Evolutionary conservation across 805 yeast species (phyloP).

Genomic region (Cyberlindnera suaveolens): DNA sequence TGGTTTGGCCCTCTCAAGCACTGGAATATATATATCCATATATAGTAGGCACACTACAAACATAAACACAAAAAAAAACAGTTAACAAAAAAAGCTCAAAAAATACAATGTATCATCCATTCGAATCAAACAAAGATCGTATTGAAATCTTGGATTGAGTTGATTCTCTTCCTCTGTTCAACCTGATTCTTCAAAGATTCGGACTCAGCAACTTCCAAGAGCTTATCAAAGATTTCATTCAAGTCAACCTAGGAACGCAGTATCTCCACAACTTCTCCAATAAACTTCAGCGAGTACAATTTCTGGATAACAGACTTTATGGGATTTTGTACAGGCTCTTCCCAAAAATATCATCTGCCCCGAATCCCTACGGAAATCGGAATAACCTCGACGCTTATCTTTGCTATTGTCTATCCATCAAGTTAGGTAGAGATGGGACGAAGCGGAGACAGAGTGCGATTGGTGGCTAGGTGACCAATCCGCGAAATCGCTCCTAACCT

Average conservation of each 20-base stretch:
- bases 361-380: no score
- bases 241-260: slow-evolving; percentile 3
- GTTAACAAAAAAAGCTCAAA: no score
- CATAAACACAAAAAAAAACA: no score
- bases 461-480: no score
- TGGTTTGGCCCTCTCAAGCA: no score
- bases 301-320: slow-evolving; percentile 18
- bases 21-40: no score
- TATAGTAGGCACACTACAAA: no score
- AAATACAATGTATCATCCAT: no score
- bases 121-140: slow-evolving; percentile 2
- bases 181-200: slow-evolving; percentile 12
- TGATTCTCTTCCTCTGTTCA: slow-evolving; percentile 11
- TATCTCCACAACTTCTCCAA: slow-evolving; percentile 12
- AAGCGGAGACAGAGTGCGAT: slow-evolving; percentile 14
- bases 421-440: slow-evolving; percentile 23
- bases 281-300: slow-evolving; percentile 13
- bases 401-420: no score
- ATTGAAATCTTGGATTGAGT: slow-evolving; percentile 17
- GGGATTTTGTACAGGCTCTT: slow-evolving; percentile 19
- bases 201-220: slow-evolving; percentile 7
- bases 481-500: no score
- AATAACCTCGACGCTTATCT: no score
- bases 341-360: no score
- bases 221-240: slow-evolving; percentile 4